A percentile compares a stretch with the other conserved stretches of the same genome.
These are phyloP conservation scores for Pseudopediastrum boryanum DNA, from an alignment of 139 green algal genomes.

Conservation along the genomic window DNA sequence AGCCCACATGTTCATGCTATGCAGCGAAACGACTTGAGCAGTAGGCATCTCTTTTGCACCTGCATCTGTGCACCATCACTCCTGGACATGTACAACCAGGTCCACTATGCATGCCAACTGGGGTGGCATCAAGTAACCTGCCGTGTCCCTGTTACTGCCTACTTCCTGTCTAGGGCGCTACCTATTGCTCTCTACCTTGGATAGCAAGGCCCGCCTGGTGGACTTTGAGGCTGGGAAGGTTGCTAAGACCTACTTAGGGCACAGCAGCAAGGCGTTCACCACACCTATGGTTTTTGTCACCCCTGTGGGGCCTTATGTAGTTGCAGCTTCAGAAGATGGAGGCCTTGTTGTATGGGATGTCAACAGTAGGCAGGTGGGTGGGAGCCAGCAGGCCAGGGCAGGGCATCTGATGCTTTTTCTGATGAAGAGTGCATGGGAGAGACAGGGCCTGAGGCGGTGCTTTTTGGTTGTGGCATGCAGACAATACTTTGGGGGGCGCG, in stretches of 20 bases:
- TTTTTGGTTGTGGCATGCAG: neutral
- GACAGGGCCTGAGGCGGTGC: neutral
- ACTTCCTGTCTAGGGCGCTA: conserved; percentile 43
- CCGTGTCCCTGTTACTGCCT: no score
- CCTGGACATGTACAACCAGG: no score
- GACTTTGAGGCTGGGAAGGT: conserved; percentile 67
- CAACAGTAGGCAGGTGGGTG: conserved; percentile 57
- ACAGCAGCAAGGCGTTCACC: conserved; percentile 61
- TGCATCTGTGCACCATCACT: no score
- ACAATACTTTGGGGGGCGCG: no score
- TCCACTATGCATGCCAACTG: no score
- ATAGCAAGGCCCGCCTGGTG: conserved; percentile 73
- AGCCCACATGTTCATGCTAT: no score
- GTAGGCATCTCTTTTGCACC: no score
- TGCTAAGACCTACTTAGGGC: conserved; percentile 64
- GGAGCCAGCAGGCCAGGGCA: no score
- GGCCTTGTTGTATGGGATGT: conserved; percentile 84
- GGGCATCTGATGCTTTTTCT: no score
- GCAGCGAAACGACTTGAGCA: no score
- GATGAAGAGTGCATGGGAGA: no score
- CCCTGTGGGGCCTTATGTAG: conserved; percentile 45
- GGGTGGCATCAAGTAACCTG: no score
- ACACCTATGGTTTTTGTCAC: conserved; percentile 27
- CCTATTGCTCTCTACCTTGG: conserved; percentile 69
- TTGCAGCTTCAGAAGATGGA: conserved; percentile 86